These are phyloP conservation scores for Bassia scoparia DNA, from an alignment of 148 eudicot genomes.

Conservation along the genomic window DNA sequence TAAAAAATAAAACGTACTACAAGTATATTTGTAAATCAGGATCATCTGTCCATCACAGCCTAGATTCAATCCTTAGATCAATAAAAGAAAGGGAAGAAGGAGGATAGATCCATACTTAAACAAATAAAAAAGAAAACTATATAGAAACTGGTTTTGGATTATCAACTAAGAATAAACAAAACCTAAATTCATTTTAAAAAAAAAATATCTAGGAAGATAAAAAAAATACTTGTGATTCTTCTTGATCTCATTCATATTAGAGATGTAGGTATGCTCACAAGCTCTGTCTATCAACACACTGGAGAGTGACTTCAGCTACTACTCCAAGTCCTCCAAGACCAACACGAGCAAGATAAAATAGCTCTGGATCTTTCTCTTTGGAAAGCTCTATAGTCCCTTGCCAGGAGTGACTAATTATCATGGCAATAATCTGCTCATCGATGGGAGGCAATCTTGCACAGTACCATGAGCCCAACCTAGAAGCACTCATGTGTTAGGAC, in stretches of 20 bases:
- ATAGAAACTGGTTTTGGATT: not conserved
- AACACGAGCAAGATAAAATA: slow-evolving; percentile 92
- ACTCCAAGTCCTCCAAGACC: slow-evolving; percentile 98
- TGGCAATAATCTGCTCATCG: slow-evolving; percentile 91
- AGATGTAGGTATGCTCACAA: slow-evolving; percentile 86
- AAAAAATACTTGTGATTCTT: slow-evolving; percentile 89
- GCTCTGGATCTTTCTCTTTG: slow-evolving; percentile 85
- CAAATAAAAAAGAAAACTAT: not conserved
- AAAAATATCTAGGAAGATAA: slow-evolving; percentile 8
- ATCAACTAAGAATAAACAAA: not conserved
- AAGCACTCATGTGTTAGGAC: slow-evolving; percentile 18
- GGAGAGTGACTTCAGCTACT: slow-evolving; percentile 95
- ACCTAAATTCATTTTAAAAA: not conserved
- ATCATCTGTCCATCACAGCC: not conserved
- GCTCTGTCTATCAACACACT: slow-evolving; percentile 96
- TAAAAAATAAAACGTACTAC: not conserved
- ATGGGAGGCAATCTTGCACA: slow-evolving; percentile 91
- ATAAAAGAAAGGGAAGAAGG: too few species aligned
- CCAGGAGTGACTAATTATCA: slow-evolving; percentile 93
- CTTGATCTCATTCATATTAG: slow-evolving; percentile 74
- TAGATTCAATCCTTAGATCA: not conserved
- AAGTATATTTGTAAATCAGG: not conserved
- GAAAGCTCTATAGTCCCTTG: slow-evolving; percentile 84
- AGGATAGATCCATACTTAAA: too few species aligned
- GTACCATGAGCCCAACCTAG: slow-evolving; percentile 99